Percentiles rank a stretch among this genome's conserved stretches.
Evolutionary conservation across 139 green algal genomes (phyloP).

Genomic region (Dunaliella sp.): DNA sequence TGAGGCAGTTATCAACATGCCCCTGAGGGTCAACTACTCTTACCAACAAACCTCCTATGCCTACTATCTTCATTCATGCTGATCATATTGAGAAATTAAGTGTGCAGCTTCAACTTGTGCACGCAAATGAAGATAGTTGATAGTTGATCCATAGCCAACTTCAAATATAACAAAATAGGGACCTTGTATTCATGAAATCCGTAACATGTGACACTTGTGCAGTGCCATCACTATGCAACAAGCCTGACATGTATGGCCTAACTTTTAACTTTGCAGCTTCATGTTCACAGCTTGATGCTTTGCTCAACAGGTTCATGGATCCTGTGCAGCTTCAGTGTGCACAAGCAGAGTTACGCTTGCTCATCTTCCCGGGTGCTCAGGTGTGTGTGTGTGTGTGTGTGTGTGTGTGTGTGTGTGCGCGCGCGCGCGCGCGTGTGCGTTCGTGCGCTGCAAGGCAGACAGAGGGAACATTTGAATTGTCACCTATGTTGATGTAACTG

Average conservation of each 20-base stretch:
- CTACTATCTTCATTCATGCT: too few relatives aligned
- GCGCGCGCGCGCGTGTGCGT: neutral
- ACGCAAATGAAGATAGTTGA: neutral
- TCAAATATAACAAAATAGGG: neutral
- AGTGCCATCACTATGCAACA: neutral
- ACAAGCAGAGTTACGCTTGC: constrained; percentile 67
- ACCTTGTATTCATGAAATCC: neutral
- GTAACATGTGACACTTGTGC: too few relatives aligned
- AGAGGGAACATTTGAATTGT: too few relatives aligned
- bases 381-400: constrained; percentile 11
- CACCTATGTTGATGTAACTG: too few relatives aligned
- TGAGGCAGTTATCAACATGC: too few relatives aligned
- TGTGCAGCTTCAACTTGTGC: too few relatives aligned
- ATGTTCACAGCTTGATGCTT: neutral
- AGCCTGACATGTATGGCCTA: neutral
- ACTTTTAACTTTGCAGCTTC: neutral
- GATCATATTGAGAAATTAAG: too few relatives aligned
- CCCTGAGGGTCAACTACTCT: too few relatives aligned
- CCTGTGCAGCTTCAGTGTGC: constrained; percentile 45
- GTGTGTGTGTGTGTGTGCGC: neutral
- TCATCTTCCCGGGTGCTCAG: constrained; percentile 76
- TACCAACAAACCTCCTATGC: too few relatives aligned
- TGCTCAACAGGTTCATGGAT: constrained; percentile 37
- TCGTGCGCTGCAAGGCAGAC: neutral
- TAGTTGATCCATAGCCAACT: neutral